Percentiles rank a stretch among this genome's conserved stretches.
phyloP scores from a whole-genome alignment of 1,284 basidiomycete genomes.

The Trichosporon sp. region DNA sequence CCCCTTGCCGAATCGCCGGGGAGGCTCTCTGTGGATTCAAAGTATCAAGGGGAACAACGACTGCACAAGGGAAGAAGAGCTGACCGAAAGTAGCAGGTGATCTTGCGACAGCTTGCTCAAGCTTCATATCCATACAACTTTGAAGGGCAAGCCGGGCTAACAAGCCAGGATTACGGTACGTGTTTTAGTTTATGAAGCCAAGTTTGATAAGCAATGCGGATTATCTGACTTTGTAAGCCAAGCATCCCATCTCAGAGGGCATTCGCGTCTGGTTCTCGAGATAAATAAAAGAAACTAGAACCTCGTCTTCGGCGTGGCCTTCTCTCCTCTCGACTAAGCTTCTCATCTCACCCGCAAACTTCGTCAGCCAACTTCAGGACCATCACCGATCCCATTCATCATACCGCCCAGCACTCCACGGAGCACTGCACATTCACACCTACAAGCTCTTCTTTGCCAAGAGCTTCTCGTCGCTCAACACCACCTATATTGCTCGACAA shows the following conservation, averaged over 20 bases:
- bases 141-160: not conserved
- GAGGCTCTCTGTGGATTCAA: not conserved
- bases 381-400: not conserved
- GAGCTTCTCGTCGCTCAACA: too few relatives aligned
- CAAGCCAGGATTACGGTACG: constrained; percentile 3
- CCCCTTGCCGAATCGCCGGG: not conserved
- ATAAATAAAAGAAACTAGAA: not conserved
- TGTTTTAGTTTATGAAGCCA: not conserved
- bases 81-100: not conserved
- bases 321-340: not conserved
- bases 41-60: not conserved
- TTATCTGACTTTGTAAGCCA: not conserved
- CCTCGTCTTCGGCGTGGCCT: not conserved
- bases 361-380: not conserved
- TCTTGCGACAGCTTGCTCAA: not conserved
- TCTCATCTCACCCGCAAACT: too few relatives aligned
- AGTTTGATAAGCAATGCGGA: not conserved
- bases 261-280: not conserved
- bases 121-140: not conserved
- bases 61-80: not conserved
- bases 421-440: too few relatives aligned
- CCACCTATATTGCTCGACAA: not conserved
- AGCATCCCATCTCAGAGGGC: not conserved
- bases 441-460: too few relatives aligned
- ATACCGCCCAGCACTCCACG: too few relatives aligned